These are phyloP conservation scores for Ophiocytium majus DNA, from an alignment of 352 stramenopile species.

Conservation along the genomic window DNA sequence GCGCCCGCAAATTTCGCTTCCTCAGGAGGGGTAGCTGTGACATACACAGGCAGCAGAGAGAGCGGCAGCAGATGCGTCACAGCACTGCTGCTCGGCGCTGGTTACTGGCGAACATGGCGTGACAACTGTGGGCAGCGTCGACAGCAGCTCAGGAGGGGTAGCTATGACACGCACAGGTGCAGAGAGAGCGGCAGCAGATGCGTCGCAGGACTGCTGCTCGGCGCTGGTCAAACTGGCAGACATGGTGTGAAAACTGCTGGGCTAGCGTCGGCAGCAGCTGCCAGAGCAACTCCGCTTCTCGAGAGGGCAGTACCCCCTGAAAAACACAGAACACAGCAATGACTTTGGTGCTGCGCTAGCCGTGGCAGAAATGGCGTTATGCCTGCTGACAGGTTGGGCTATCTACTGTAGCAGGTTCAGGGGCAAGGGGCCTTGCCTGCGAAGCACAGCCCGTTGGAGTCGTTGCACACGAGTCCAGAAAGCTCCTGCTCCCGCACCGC, in stretches of 20 bases:
- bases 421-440: not conserved
- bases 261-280: not conserved
- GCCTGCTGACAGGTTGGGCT: too few species aligned
- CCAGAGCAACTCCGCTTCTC: not conserved
- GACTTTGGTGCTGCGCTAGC: too few species aligned
- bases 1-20: constrained; percentile 23
- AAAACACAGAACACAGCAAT: too few species aligned
- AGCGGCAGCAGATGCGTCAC: not conserved
- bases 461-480: constrained; percentile 27
- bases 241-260: not conserved
- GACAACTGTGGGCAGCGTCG: not conserved
- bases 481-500: constrained; percentile 5
- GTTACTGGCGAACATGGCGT: not conserved
- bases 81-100: too few species aligned
- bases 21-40: constrained; percentile 12
- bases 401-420: too few species aligned
- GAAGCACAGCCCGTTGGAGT: constrained; percentile 20
- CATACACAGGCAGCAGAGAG: not conserved
- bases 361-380: too few species aligned
- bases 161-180: not conserved
- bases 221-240: too few species aligned
- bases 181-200: not conserved
- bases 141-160: not conserved
- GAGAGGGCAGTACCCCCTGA: too few species aligned
- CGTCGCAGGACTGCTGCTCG: too few species aligned